Conservation (phyloP, 2,329 filamentous ascomycete species). For the Neoarthrinium moseri region DNA sequence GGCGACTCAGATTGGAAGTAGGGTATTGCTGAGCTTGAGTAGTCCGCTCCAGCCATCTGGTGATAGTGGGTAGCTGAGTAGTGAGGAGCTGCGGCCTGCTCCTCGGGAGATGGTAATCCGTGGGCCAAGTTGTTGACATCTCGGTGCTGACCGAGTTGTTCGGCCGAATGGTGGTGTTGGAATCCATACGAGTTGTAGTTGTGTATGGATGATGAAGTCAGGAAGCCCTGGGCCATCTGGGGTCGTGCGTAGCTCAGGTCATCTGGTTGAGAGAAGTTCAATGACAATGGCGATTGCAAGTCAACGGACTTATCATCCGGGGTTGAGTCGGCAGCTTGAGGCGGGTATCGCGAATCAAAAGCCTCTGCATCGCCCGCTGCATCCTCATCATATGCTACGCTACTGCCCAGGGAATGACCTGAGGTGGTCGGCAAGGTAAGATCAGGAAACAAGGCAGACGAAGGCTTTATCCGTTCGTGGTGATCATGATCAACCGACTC, state of each 20-base stretch:
- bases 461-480: constrained; percentile 32
- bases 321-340: constrained; percentile 11
- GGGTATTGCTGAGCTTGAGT: constrained; percentile 17
- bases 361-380: constrained; percentile 12
- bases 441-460: constrained; percentile 33
- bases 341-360: constrained; percentile 12
- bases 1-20: constrained; percentile 19
- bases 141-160: constrained; percentile 4
- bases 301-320: constrained; percentile 13
- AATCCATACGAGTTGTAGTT: constrained; percentile 16
- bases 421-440: constrained; percentile 20
- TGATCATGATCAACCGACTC: constrained; percentile 26
- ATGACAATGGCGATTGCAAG: constrained; percentile 23
- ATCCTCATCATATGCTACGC: constrained; percentile 15
- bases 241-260: constrained; percentile 14
- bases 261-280: constrained; percentile 18
- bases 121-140: constrained; percentile 11
- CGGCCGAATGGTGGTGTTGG: constrained; percentile 4
- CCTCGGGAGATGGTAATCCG: constrained; percentile 18
- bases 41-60: constrained; percentile 14
- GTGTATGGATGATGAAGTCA: constrained; percentile 15
- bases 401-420: constrained; percentile 15
- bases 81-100: constrained; percentile 18
- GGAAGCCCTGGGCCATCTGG: constrained; percentile 13
- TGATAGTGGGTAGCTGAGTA: constrained; percentile 19